A percentile compares a stretch with the other conserved stretches of the same genome.
These are phyloP conservation scores for Zanthoxylum bungeanum DNA, from an alignment of 345 rosid species.

Conservation along the genomic window DNA sequence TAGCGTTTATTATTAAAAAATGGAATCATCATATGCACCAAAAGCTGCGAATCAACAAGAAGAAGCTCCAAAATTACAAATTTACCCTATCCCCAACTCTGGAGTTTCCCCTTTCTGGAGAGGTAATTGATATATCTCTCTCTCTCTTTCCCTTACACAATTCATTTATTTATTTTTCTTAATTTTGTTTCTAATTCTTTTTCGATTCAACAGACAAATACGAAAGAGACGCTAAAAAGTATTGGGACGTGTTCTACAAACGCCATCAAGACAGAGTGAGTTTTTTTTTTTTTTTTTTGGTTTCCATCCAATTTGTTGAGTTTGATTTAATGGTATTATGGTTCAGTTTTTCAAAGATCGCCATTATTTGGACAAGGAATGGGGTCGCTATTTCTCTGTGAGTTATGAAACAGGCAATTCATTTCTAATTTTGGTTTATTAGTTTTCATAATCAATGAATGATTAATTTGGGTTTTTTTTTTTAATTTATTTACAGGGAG, in stretches of 20 bases:
- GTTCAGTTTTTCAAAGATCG: conserved; percentile 87
- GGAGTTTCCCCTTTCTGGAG: conserved; percentile 78
- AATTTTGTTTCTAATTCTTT: neutral
- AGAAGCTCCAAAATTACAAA: conserved; percentile 46
- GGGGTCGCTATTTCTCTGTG: conserved; percentile 76
- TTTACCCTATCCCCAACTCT: conserved; percentile 49
- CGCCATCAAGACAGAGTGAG: conserved; percentile 73
- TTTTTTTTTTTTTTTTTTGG: too few relatives aligned
- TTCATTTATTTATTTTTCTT: neutral
- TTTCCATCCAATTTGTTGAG: neutral
- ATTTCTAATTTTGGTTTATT: conserved; percentile 8
- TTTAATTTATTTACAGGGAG: conserved; percentile 53
- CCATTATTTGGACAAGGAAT: conserved; percentile 93
- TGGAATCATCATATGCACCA: conserved; percentile 30
- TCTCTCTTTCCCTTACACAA: neutral
- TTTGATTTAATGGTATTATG: conserved; percentile 4
- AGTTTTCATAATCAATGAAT: neutral
- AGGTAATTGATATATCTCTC: conserved; percentile 38
- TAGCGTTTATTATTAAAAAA: too few relatives aligned
- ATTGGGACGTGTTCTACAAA: conserved; percentile 87
- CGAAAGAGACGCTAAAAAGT: conserved; percentile 80
- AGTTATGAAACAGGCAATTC: conserved; percentile 29
- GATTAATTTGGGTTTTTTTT: conserved; percentile 3
- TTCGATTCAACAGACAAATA: conserved; percentile 55
- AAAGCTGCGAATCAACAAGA: conserved; percentile 30